phyloP scores from a whole-genome alignment of 768 basidiomycete genomes.

The Lactifluus piperatus region DNA sequence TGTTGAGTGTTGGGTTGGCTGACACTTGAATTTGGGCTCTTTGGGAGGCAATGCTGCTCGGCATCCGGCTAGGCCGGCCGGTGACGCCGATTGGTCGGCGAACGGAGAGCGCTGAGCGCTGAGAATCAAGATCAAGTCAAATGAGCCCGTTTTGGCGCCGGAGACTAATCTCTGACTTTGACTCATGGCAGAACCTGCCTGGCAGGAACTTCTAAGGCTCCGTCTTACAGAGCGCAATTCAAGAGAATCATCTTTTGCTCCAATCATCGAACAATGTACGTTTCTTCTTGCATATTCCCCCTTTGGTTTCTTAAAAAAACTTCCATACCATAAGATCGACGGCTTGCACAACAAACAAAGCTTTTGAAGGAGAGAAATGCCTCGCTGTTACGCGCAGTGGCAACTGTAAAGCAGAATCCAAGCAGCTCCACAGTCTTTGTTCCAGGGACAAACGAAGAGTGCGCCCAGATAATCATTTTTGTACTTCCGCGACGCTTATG shows the following conservation, averaged over 20 bases:
- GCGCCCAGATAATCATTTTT: slow-evolving; percentile 25
- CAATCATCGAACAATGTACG: slow-evolving; percentile 90
- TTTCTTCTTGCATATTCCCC: slow-evolving; percentile 17
- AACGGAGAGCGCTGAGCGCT: not conserved
- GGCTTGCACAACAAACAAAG: slow-evolving; percentile 87
- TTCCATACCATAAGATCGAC: slow-evolving; percentile 51
- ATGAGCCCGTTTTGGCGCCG: not conserved
- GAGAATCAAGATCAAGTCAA: not conserved
- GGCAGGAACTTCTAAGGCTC: slow-evolving; percentile 75
- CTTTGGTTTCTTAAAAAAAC: slow-evolving; percentile 12
- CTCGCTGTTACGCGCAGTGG: slow-evolving; percentile 77
- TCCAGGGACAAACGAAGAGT: slow-evolving; percentile 65
- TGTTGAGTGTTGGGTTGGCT: not conserved
- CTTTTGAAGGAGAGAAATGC: slow-evolving; percentile 89
- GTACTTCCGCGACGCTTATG: not conserved
- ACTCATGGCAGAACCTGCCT: slow-evolving; percentile 69
- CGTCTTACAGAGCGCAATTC: slow-evolving; percentile 80
- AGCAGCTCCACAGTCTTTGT: slow-evolving; percentile 55
- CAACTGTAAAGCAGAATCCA: slow-evolving; percentile 54
- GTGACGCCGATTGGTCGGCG: not conserved
- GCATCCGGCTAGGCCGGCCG: not conserved
- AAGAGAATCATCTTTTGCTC: slow-evolving; percentile 69
- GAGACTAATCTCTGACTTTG: not conserved
- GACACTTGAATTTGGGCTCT: not conserved
- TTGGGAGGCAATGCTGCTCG: not conserved